Evolutionary conservation across 2,329 filamentous ascomycete genomes (phyloP), one percentile per base, ranked within the genome.

Genomic region (Xylariales sp.): DNA sequence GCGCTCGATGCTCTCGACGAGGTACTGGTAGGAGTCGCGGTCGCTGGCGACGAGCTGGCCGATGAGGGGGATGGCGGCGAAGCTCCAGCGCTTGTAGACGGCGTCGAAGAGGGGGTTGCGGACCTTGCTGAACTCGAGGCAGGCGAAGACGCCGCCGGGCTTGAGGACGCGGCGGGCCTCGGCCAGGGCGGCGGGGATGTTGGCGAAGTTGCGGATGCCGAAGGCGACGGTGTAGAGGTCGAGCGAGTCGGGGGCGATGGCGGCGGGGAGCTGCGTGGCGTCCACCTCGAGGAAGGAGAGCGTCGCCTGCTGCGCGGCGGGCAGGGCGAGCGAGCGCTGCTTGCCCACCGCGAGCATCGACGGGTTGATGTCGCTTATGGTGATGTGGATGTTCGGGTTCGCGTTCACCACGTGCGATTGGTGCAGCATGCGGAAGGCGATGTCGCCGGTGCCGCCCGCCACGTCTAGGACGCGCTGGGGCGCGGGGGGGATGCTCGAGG

Each of bases 161-260:
- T 94, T 96, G 36, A 99, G 85, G 1, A 98, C 93, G 6, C 96
- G 89, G 81, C 90, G 90, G 0, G 96, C 96, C 78, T 98, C 94
- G 43, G 85, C 83, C 65, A 99, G 82, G 0, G 95, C 97, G 0
- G 87, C 87, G 55, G 92, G 90, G 78, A 97, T 97, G 82, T 97
- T 90, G 63, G 93, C 96, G 82, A 99, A 99, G 82, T 99, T 99
- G 59, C 96, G 88, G 78, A 99, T 98, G 39, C 96, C 96, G 77
- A 99, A 99, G 0, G 95, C 94, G 3, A 99, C 96, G 0, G 96
- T 99, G 83, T 99, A 99, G 5, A 99, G 86, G 79, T 99, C 96
- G 63, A 98, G 85, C 76, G 86, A 85, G 74, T 88, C 84, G 2
- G 90, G 85, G 63, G 97, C 87, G 18, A 81, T 80, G 1, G 82